Evolutionary conservation across 441 rosid species (phyloP), one percentile per base, ranked within the genome.

Genomic region (Caryocar brasiliense): DNA sequence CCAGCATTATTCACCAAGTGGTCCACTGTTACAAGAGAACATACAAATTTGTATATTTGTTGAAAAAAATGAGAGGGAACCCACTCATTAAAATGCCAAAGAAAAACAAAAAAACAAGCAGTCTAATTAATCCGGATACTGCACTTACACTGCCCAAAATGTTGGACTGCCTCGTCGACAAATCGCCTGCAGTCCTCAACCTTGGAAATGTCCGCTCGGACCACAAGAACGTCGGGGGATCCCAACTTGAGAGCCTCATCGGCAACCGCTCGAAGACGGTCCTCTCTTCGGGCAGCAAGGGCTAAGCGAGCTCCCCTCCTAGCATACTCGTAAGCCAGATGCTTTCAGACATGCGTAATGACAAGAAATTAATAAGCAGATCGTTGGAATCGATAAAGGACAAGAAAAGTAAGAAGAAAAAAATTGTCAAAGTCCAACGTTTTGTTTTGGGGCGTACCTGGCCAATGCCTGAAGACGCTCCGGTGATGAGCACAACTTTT

Each of bases 381-480:
- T 2, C 2, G 13, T 6, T n/a, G n/a, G n/a, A 0, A 25, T 5
- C 9, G 14, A 5, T 19, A 1, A 20, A 4, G 36, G 26, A 39
- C 3, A 30, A 18, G 24, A 33, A 32, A 6, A 9, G 39, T 24
- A 21, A 13, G n/a, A 4, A 32, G 11, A 3, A 26, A 7, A 17
- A 2, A 12, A 22, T 7, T 11, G 3, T 3, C 25, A 17, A 6
- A 13, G 7, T 1, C n/a, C 25, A 13, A 27, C n/a, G 5, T 19
- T 43, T 0, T 0, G 6, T 2, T 13, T 24, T 10, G 18, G 4
- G 23, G 24, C 45, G 2, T 25, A 73, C 95, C 83, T 82, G 74
- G 20, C 84, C 91, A 17, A 82, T 77, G 32, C 86, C 91, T 0
- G 86, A 80, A 32, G 87, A 77, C 35, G 84, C 81, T 47, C 84